Evolutionary conservation across 768 basidiomycete genomes (phyloP).

Genomic region (Nevesoporus exiguus): DNA sequence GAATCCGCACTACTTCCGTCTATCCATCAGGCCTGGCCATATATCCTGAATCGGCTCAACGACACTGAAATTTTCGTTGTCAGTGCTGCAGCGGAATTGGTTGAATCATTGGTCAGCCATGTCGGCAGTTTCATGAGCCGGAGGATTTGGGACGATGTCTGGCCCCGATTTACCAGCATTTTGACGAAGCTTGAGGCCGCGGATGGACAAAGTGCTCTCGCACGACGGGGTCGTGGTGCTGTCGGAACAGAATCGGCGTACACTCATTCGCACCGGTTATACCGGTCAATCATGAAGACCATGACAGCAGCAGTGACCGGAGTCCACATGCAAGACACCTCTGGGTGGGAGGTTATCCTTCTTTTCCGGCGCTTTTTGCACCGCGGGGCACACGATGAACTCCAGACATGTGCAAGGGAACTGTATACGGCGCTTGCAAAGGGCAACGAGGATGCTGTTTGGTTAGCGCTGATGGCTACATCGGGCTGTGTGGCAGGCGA

Average conservation of each 20-base stretch:
- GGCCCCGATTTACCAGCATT: conserved; percentile 76
- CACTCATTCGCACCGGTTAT: conserved; percentile 76
- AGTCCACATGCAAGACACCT: conserved; percentile 66
- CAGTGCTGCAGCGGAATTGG: conserved; percentile 64
- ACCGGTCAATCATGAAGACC: conserved; percentile 71
- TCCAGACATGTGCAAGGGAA: conserved; percentile 62
- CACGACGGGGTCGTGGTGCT: conserved; percentile 46
- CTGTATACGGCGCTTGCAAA: conserved; percentile 59
- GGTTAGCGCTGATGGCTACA: conserved; percentile 69
- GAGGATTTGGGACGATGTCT: conserved; percentile 87
- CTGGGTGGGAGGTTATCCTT: conserved; percentile 80
- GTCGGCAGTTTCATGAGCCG: conserved; percentile 84
- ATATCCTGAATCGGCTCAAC: conserved; percentile 76
- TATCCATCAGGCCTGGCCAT: conserved; percentile 92
- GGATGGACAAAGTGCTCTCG: conserved; percentile 65
- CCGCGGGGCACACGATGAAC: conserved; percentile 60
- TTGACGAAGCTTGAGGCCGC: conserved; percentile 57
- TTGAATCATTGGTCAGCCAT: conserved; percentile 67
- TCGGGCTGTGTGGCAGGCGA: conserved; percentile 38
- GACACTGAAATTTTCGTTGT: conserved; percentile 79
- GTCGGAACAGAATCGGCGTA: conserved; percentile 70
- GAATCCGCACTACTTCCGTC: conserved; percentile 78
- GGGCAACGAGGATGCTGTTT: conserved; percentile 78
- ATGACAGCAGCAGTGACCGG: conserved; percentile 63
- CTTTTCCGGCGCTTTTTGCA: conserved; percentile 77